phyloP scores from a whole-genome alignment of 176 grass and related monocot species.

The Ananas comosus region DNA sequence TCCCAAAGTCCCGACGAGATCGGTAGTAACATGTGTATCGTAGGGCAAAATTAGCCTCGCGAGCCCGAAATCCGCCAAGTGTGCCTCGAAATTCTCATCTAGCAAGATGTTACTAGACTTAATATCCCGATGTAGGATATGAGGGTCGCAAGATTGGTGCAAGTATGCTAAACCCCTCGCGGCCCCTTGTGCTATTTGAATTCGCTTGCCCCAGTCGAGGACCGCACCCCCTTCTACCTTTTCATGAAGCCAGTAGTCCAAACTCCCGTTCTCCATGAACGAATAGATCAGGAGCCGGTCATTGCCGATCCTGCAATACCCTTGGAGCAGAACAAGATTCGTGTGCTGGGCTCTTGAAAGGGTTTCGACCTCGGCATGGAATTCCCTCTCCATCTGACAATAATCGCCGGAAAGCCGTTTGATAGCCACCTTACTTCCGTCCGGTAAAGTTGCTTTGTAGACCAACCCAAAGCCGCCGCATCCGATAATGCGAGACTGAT shows the following conservation, averaged over 20 bases:
- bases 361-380: conserved; percentile 85
- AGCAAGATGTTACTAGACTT: conserved; percentile 96
- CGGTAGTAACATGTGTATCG: conserved; percentile 87
- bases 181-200: conserved; percentile 62
- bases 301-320: conserved; percentile 73
- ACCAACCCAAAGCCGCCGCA: conserved; percentile 93
- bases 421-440: conserved; percentile 65
- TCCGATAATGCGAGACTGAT: conserved; percentile 70
- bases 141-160: conserved; percentile 79
- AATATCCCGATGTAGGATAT: conserved; percentile 90
- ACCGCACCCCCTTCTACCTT: conserved; percentile 42
- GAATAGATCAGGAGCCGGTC: conserved; percentile 87
- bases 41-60: conserved; percentile 67
- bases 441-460: conserved; percentile 65
- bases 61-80: conserved; percentile 81
- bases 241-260: conserved; percentile 98
- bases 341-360: conserved; percentile 72
- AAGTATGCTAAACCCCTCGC: conserved; percentile 78
- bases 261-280: conserved; percentile 96
- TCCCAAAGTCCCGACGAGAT: conserved; percentile 75
- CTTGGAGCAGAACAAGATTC: conserved; percentile 81
- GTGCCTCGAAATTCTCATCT: conserved; percentile 74
- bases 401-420: conserved; percentile 88
- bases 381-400: conserved; percentile 87
- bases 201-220: conserved; percentile 70